Base-by-base conservation (phyloP, 2,329 filamentous ascomycete genomes). In the Amylocarpus encephaloides region DNA sequence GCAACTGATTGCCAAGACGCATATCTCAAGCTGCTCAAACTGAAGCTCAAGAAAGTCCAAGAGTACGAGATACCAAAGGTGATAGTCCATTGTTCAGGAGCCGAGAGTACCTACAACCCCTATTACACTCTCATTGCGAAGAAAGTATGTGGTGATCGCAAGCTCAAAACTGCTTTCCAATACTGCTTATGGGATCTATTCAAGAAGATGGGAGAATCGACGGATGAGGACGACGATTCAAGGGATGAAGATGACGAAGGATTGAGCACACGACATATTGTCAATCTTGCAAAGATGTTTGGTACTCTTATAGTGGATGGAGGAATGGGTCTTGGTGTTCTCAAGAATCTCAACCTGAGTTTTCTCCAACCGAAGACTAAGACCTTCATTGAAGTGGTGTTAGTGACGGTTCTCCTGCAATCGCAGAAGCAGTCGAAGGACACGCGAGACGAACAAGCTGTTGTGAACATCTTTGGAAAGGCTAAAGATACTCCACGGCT, bases 121-220 rank as follows among this genome's bases (percentile, higher is more conserved):
- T 98, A 95, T 70, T 98, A 98, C 66, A 87, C 88, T 0, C 73
- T 95, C 1, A 83, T 98, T 34, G 90, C 89, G 9, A 80, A 80
- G 43, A 83, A 84, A 56, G 76, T 96, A 7, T 94, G 90, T 62
- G 74, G 74, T 3, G 87, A 91, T 53, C 82, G 82, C 58, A 82
- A 83, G 60, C 77, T 94, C 58, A 81, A 82, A 54, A 92, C 92
- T 70, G 84, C 88, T 1, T 94, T 97, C 64, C 88, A 93, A 64
- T 90, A 92, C 61, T 81, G 85, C 6, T 73, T 97, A 1, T 95
- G 91, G 83, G 88, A 86, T 59, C 74, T 92, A 9, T 94, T 96
- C 68, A 84, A 86, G 61, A 78, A 82, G 33, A 80, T 96, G 68
- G 92, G 90, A n/a, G 91, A 95, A 67, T 79, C 78, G 18, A 67